Percentiles rank a stretch among this genome's conserved stretches.
phyloP scores from a whole-genome alignment of 306 rosid genomes.

The Castanospermum australe region DNA sequence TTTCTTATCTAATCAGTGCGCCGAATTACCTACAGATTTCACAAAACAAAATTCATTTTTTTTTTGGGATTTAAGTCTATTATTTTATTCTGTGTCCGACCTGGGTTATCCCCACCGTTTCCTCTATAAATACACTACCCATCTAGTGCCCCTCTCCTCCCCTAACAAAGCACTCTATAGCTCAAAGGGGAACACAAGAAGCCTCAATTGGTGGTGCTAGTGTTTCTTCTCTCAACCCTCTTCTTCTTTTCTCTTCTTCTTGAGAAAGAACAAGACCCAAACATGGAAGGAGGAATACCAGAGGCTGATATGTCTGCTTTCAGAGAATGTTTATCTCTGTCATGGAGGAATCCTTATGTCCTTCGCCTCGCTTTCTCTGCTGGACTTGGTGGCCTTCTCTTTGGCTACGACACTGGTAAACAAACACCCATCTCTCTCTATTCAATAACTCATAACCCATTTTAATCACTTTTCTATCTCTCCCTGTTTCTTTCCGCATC shows the following conservation, averaged over 20 bases:
- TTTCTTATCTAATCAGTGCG: neutral
- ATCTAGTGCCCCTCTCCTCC: neutral
- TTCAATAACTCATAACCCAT: neutral
- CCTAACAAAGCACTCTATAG: neutral
- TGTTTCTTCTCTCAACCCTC: no score
- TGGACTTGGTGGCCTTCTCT: conserved; percentile 72
- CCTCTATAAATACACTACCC: conserved; percentile 32
- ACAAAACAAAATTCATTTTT: neutral
- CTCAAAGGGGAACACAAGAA: neutral
- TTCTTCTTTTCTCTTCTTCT: no score
- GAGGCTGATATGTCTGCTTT: conserved; percentile 59
- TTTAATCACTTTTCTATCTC: neutral
- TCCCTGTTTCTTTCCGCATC: neutral
- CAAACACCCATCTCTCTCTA: neutral
- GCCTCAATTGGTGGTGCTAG: no score
- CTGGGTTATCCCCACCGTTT: neutral
- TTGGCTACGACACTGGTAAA: conserved; percentile 64
- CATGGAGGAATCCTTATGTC: conserved; percentile 61
- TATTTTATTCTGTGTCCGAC: conserved; percentile 24
- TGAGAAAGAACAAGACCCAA: neutral
- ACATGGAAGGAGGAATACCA: conserved; percentile 64
- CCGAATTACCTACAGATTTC: no score
- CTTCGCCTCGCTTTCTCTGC: conserved; percentile 75
- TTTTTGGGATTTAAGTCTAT: neutral
- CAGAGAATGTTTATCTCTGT: conserved; percentile 60